A percentile compares a stretch with the other conserved stretches of the same genome.
phyloP scores from a whole-genome alignment of 208 protist genomes.

The Acanthamoeba healyi region DNA sequence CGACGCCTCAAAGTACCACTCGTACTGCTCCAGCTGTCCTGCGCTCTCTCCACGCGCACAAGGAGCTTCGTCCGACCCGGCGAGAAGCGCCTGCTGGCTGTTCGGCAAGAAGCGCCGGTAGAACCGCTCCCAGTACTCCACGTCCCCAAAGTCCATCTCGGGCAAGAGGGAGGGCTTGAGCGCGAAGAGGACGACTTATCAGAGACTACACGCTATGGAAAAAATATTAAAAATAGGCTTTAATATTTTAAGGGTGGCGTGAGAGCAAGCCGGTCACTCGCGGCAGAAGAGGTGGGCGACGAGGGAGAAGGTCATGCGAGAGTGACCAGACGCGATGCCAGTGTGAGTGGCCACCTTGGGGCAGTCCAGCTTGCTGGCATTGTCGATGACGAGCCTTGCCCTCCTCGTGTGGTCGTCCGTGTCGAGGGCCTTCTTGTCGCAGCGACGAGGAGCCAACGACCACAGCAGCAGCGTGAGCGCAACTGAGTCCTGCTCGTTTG shows the following conservation, averaged over 20 bases:
- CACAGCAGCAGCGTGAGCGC: conserved; percentile 14
- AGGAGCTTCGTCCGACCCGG: too few relatives aligned
- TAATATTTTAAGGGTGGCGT: too few relatives aligned
- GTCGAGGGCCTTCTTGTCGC: conserved; percentile 41
- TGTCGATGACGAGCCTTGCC: conserved; percentile 43
- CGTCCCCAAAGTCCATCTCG: conserved; percentile 17
- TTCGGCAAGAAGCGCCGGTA: neutral
- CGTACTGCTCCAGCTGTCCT: conserved; percentile 1
- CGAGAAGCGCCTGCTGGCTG: too few relatives aligned
- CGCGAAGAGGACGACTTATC: too few relatives aligned
- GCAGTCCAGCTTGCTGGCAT: conserved; percentile 18
- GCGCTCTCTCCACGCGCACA: neutral
- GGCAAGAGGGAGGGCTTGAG: too few relatives aligned
- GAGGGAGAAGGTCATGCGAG: conserved; percentile 56
- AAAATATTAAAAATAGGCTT: too few relatives aligned
- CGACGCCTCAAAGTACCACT: conserved; percentile 14
- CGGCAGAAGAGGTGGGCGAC: conserved; percentile 21
- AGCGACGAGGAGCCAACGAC: conserved; percentile 47
- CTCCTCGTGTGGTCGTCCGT: conserved; percentile 25
- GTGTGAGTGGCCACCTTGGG: conserved; percentile 32
- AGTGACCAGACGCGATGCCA: conserved; percentile 23
- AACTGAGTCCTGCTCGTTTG: conserved; percentile 1
- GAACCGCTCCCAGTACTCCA: conserved; percentile 11
- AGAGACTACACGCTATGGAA: too few relatives aligned
- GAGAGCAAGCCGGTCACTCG: too few relatives aligned